These are phyloP conservation scores for Umbelopsis sp. DNA, from an alignment of 192 early-diverging fungal genomes.

Conservation along the genomic window DNA sequence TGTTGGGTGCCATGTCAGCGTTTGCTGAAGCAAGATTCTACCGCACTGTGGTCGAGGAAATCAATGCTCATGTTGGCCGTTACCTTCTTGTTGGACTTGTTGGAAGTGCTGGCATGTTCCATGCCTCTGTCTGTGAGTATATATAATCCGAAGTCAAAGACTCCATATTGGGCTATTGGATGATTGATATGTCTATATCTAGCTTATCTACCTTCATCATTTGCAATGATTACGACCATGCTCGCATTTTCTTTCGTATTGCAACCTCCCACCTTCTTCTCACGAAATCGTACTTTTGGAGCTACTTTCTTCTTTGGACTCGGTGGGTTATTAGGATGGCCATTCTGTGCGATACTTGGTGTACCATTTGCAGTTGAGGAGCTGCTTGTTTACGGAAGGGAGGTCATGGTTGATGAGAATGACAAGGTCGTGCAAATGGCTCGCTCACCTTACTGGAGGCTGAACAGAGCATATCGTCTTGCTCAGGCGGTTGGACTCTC, in stretches of 20 bases:
- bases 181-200: not conserved
- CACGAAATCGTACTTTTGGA: slow-evolving; percentile 50
- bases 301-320: slow-evolving; percentile 65
- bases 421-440: slow-evolving; percentile 29
- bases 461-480: slow-evolving; percentile 45
- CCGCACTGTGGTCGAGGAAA: slow-evolving; percentile 54
- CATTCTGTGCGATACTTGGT: slow-evolving; percentile 76
- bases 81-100: slow-evolving; percentile 65
- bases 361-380: slow-evolving; percentile 81
- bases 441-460: slow-evolving; percentile 43
- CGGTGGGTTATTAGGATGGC: slow-evolving; percentile 81
- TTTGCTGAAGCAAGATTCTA: slow-evolving; percentile 71
- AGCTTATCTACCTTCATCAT: slow-evolving; percentile 88
- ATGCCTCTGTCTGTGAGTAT: slow-evolving; percentile 68
- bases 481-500: slow-evolving; percentile 35
- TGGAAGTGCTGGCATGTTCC: slow-evolving; percentile 85
- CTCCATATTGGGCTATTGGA: not conserved
- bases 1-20: slow-evolving; percentile 55
- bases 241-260: slow-evolving; percentile 76
- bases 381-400: slow-evolving; percentile 52
- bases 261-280: slow-evolving; percentile 45
- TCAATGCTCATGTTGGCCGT: slow-evolving; percentile 67
- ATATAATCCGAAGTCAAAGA: not conserved
- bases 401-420: slow-evolving; percentile 32
- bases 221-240: slow-evolving; percentile 87